Evolutionary conservation across 257 asterid genomes (phyloP).

Genomic region (Prunella vulgaris): DNA sequence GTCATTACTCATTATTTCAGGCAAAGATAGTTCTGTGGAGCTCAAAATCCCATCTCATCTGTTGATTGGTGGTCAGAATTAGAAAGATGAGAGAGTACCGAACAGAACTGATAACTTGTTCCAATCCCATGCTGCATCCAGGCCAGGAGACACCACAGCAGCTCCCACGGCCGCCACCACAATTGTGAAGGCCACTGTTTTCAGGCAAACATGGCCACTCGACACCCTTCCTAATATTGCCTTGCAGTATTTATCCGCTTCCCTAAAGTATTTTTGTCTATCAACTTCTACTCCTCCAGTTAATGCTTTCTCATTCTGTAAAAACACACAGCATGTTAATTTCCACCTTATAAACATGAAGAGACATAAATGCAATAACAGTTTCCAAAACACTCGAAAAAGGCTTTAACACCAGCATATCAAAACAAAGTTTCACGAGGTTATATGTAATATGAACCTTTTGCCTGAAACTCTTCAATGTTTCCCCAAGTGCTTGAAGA

Average conservation of each 20-base stretch:
- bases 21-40: not conserved
- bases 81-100: not conserved
- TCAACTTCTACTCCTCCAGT: constrained; percentile 40
- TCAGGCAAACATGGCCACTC: constrained; percentile 45
- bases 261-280: constrained; percentile 34
- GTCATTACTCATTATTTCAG: not conserved
- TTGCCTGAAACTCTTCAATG: constrained; percentile 55
- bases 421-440: not conserved
- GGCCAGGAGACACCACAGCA: constrained; percentile 31
- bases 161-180: constrained; percentile 47
- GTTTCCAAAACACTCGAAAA: not conserved
- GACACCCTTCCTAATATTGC: constrained; percentile 40
- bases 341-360: not conserved
- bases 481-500: constrained; percentile 43
- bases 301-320: constrained; percentile 61
- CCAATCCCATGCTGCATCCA: constrained; percentile 44
- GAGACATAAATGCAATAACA: not conserved
- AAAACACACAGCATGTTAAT: constrained; percentile 3
- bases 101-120: constrained; percentile 28
- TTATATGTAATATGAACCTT: constrained; percentile 32
- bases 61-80: not conserved
- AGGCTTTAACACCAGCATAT: not conserved
- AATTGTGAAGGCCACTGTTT: constrained; percentile 31
- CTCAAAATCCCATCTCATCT: not conserved
- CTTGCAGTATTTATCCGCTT: constrained; percentile 65